phyloP scores from a whole-genome alignment of 2,329 filamentous ascomycete species.

The Grosmannia huntii region DNA sequence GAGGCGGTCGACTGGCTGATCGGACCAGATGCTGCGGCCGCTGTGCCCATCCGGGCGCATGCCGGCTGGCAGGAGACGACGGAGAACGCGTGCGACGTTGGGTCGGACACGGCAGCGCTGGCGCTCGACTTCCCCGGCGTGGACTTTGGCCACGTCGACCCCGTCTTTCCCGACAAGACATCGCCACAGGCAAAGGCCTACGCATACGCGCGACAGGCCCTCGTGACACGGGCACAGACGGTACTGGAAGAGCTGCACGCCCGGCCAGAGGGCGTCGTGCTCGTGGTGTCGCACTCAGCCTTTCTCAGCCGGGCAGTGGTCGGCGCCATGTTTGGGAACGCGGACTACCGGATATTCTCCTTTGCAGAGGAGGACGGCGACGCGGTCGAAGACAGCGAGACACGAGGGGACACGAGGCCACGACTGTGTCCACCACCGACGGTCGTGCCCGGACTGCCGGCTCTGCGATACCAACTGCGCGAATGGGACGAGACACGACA shows the following conservation, averaged over 20 bases:
- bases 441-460: conserved; percentile 5
- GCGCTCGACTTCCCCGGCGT: conserved; percentile 37
- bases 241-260: conserved; percentile 35
- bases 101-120: conserved; percentile 32
- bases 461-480: conserved; percentile 18
- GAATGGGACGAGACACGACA: conserved; percentile 36
- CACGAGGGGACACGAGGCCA: no score
- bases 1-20: conserved; percentile 46
- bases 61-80: conserved; percentile 55
- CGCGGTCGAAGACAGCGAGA: conserved; percentile 19
- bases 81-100: conserved; percentile 47
- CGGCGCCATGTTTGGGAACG: conserved; percentile 44
- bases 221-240: conserved; percentile 41
- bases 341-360: conserved; percentile 52
- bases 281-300: conserved; percentile 53
- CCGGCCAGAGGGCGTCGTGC: conserved; percentile 46
- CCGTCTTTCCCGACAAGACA: conserved; percentile 50
- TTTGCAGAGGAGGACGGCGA: no score
- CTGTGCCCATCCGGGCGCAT: conserved; percentile 39
- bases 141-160: conserved; percentile 44
- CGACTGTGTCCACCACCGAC: neutral
- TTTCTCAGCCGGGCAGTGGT: conserved; percentile 47
- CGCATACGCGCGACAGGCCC: conserved; percentile 36
- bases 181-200: conserved; percentile 32
- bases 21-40: conserved; percentile 24